These are phyloP conservation scores for Fusarium solani-melongenae DNA, from an alignment of 2,329 filamentous ascomycete genomes.

Conservation along the genomic window DNA sequence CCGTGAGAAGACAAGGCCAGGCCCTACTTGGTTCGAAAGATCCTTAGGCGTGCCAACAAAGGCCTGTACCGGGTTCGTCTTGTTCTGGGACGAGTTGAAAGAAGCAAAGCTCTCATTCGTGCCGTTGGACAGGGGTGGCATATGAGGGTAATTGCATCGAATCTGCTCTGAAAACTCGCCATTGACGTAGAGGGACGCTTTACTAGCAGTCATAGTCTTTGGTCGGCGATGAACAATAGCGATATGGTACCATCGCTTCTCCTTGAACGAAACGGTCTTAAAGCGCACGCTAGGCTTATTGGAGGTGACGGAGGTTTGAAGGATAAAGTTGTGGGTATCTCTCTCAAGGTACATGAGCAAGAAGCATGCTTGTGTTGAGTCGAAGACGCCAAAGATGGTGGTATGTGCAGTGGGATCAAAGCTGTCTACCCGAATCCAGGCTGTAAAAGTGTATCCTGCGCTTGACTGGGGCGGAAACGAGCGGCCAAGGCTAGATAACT, in stretches of 20 bases:
- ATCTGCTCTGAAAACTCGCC: constrained; percentile 94
- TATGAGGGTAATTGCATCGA: constrained; percentile 87
- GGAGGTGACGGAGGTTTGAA: constrained; percentile 93
- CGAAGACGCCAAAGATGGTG: constrained; percentile 95
- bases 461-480: constrained; percentile 84
- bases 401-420: constrained; percentile 90
- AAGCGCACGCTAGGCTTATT: constrained; percentile 91
- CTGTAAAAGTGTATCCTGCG: constrained; percentile 88
- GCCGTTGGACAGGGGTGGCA: constrained; percentile 72
- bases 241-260: constrained; percentile 91
- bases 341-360: constrained; percentile 93
- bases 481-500: constrained; percentile 86
- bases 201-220: constrained; percentile 79
- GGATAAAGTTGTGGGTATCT: constrained; percentile 91
- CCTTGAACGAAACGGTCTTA: constrained; percentile 81
- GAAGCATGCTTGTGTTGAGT: constrained; percentile 92
- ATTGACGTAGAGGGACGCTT: constrained; percentile 89
- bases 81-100: constrained; percentile 68
- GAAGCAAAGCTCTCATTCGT: constrained; percentile 77
- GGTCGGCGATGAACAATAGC: constrained; percentile 85
- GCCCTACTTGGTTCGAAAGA: constrained; percentile 79
- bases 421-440: constrained; percentile 88
- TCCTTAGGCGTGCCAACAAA: constrained; percentile 94
- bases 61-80: constrained; percentile 81
- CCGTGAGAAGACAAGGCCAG: constrained; percentile 78